phyloP scores from a whole-genome alignment of 2,329 filamentous ascomycete genomes.

The Arthrinium phaeospermum region DNA sequence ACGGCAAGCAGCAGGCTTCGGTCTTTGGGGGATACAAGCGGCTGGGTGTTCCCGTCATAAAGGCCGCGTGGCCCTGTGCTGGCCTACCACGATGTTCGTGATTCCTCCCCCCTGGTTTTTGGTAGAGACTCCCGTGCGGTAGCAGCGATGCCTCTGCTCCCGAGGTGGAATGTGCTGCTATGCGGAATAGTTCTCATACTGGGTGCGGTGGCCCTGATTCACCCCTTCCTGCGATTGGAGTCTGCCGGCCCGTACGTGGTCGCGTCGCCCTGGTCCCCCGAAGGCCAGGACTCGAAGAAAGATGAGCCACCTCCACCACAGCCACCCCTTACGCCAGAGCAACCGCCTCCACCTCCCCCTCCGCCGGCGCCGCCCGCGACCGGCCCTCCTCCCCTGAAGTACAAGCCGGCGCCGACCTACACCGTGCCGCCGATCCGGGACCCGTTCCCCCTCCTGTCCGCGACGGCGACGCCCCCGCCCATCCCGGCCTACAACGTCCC shows the following conservation, averaged over 20 bases:
- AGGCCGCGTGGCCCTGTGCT: neutral
- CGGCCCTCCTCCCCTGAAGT: conserved; percentile 22
- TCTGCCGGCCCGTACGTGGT: neutral
- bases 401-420: conserved; percentile 42
- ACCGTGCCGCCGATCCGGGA: conserved; percentile 46
- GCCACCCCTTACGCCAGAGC: too few relatives aligned
- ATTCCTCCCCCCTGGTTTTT: neutral
- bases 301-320: neutral
- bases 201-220: neutral
- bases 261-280: neutral
- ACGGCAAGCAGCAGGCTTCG: neutral
- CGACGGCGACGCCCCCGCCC: conserved; percentile 40
- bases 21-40: neutral
- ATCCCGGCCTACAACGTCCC: conserved; percentile 53
- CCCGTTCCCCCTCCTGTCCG: conserved; percentile 48
- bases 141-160: neutral
- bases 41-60: neutral
- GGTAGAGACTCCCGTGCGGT: neutral
- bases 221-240: neutral
- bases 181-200: neutral
- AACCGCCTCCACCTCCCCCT: neutral
- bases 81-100: neutral
- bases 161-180: neutral
- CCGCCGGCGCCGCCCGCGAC: too few relatives aligned
- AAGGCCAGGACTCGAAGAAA: neutral